Evolutionary conservation across 768 basidiomycete genomes (phyloP).

Genomic region (Tulasnella sp.): DNA sequence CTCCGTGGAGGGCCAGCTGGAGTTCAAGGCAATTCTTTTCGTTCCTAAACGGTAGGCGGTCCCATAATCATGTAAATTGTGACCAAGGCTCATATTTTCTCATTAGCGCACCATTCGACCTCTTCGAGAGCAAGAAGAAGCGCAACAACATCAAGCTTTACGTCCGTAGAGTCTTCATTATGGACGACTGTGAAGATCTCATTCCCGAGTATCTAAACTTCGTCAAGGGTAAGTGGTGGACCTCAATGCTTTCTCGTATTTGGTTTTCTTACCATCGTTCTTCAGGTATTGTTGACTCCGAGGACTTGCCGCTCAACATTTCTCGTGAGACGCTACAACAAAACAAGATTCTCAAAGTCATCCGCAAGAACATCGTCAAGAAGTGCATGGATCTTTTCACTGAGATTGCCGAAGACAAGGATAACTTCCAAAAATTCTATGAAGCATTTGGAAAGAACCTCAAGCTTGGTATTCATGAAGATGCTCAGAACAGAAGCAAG

Average conservation of each 20-base stretch:
- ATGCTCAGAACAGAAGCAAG: conserved; percentile 97
- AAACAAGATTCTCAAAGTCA: conserved; percentile 99
- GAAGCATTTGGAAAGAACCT: conserved; percentile 98
- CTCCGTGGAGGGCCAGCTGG: conserved; percentile 99
- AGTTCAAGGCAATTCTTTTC: conserved; percentile 99
- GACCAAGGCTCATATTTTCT: conserved; percentile 4
- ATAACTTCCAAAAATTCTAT: conserved; percentile 95
- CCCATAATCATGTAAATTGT: not conserved
- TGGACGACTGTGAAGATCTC: conserved; percentile 99
- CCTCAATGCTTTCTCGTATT: not conserved
- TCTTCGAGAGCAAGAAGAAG: conserved; percentile 99
- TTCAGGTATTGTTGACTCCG: conserved; percentile 85
- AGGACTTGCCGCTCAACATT: conserved; percentile 99
- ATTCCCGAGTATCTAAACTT: conserved; percentile 99
- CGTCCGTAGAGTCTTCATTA: conserved; percentile 99
- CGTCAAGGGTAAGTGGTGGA: conserved; percentile 54
- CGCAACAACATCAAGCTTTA: conserved; percentile 99
- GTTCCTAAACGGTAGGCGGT: conserved; percentile 77
- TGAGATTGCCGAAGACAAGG: conserved; percentile 99
- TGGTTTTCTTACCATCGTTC: not conserved
- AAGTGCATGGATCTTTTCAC: conserved; percentile 88
- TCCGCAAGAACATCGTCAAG: conserved; percentile 98
- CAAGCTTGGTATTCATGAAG: conserved; percentile 99
- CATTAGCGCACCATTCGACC: conserved; percentile 86
- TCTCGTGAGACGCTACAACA: conserved; percentile 99